Percentiles rank a stretch among this genome's conserved stretches.
phyloP scores from a whole-genome alignment of 768 basidiomycete species.

The Jaapia argillacea region DNA sequence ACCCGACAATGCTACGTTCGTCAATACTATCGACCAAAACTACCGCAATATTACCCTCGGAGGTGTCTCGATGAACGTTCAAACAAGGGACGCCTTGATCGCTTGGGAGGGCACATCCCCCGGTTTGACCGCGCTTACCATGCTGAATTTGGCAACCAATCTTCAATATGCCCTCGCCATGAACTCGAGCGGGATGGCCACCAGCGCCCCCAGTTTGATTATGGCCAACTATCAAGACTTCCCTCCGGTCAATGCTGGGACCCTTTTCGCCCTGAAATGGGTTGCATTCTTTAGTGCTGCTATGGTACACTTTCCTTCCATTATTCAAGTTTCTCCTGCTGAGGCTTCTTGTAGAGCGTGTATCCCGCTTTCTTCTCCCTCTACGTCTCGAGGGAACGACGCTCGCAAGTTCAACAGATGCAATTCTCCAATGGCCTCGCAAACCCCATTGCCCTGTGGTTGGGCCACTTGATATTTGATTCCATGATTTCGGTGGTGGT shows the following conservation, averaged over 20 bases:
- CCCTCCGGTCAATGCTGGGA: conserved; percentile 43
- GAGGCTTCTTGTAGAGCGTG: conserved; percentile 39
- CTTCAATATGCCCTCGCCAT: conserved; percentile 54
- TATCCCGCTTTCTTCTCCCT: conserved; percentile 78
- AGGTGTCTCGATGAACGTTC: conserved; percentile 52
- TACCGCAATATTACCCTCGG: conserved; percentile 52
- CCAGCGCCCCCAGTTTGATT: conserved; percentile 43
- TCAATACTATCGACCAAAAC: conserved; percentile 37
- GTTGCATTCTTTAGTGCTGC: conserved; percentile 61
- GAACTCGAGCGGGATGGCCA: conserved; percentile 34
- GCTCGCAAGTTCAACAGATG: conserved; percentile 72
- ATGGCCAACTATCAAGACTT: conserved; percentile 46
- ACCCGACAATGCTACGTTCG: conserved; percentile 51
- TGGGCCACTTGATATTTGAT: conserved; percentile 74
- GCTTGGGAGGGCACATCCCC: conserved; percentile 67
- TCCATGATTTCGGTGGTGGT: conserved; percentile 46
- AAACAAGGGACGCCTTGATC: conserved; percentile 40
- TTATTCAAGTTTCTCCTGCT: neutral
- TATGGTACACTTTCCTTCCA: conserved; percentile 35
- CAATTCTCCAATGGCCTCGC: conserved; percentile 70
- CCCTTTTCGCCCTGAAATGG: conserved; percentile 62
- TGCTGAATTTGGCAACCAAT: conserved; percentile 64
- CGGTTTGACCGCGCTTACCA: conserved; percentile 42
- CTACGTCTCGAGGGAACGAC: conserved; percentile 66
- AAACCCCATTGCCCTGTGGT: conserved; percentile 62